These are phyloP conservation scores for Ascocoryne sarcoides DNA, from an alignment of 2,329 filamentous ascomycete genomes.

Conservation along the genomic window DNA sequence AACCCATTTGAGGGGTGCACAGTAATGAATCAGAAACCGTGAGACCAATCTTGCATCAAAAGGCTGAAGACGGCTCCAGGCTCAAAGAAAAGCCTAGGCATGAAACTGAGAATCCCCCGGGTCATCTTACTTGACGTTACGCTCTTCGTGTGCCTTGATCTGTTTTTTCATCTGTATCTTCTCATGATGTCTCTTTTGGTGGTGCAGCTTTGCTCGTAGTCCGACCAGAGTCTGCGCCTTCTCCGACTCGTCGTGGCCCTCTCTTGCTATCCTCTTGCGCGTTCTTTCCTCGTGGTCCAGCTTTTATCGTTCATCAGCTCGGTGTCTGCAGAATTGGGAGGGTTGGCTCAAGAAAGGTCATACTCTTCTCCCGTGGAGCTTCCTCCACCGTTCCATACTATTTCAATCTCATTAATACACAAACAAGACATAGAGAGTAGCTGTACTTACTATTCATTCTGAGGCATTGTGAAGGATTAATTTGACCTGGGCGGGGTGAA, in stretches of 20 bases:
- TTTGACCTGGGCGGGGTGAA: too few relatives aligned
- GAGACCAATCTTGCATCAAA: too few relatives aligned
- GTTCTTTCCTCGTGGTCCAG: conserved; percentile 57
- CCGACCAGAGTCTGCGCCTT: conserved; percentile 91
- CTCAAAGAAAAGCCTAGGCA: too few relatives aligned
- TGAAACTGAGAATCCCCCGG: too few relatives aligned
- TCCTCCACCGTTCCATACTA: conserved; percentile 72
- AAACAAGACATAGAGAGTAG: neutral
- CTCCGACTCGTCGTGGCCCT: conserved; percentile 78
- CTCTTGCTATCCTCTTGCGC: conserved; percentile 80
- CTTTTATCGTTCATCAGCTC: conserved; percentile 40
- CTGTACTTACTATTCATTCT: neutral
- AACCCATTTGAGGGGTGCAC: too few relatives aligned
- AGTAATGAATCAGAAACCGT: too few relatives aligned
- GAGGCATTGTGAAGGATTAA: too few relatives aligned
- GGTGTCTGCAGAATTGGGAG: too few relatives aligned
- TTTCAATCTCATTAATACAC: conserved; percentile 1
- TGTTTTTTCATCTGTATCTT: conserved; percentile 97
- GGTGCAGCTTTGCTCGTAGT: conserved; percentile 83
- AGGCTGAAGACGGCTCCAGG: too few relatives aligned
- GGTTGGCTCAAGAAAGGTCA: neutral
- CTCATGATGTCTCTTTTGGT: conserved; percentile 89
- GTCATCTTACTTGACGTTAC: conserved; percentile 95
- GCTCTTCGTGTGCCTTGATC: conserved; percentile 91
- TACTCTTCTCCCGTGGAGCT: conserved; percentile 48